Evolutionary conservation across 2,329 filamentous ascomycete species (phyloP).

Genomic region (Amesomyces nigricolor): DNA sequence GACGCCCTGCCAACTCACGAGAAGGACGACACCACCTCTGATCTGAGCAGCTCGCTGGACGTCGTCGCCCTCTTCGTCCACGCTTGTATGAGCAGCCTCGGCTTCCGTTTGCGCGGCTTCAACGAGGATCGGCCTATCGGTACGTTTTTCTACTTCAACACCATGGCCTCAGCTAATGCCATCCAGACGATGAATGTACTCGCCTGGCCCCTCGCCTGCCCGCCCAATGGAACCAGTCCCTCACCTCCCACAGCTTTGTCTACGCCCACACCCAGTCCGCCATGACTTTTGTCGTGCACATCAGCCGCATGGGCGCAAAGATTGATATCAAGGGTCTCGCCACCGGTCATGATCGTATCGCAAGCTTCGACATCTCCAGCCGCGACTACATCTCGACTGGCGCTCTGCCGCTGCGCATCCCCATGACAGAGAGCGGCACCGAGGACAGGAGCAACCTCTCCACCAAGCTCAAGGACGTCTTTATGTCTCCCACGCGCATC

Average conservation of each 20-base stretch:
- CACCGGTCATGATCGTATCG: conserved; percentile 73
- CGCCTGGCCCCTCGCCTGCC: conserved; percentile 60
- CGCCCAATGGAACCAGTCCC: conserved; percentile 70
- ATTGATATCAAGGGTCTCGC: conserved; percentile 78
- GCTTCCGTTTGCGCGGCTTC: conserved; percentile 78
- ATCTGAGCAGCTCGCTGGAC: conserved; percentile 69
- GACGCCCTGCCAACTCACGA: conserved; percentile 53
- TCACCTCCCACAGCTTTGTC: conserved; percentile 70
- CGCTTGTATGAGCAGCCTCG: conserved; percentile 72
- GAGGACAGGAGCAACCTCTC: conserved; percentile 48
- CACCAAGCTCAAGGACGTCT: conserved; percentile 53
- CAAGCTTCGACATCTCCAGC: conserved; percentile 66
- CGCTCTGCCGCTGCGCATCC: conserved; percentile 52
- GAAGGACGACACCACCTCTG: conserved; percentile 49
- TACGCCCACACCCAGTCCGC: conserved; percentile 83
- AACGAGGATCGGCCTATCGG: conserved; percentile 72
- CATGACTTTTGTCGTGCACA: conserved; percentile 74
- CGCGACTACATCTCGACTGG: conserved; percentile 67
- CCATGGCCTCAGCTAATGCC: not conserved
- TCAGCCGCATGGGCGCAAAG: conserved; percentile 76
- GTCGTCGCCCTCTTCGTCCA: conserved; percentile 79
- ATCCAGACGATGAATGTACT: conserved; percentile 51
- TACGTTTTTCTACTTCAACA: conserved; percentile 32
- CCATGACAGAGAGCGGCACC: conserved; percentile 32
- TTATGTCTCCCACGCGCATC: conserved; percentile 67